Evolutionary conservation across 441 rosid genomes (phyloP), one percentile per base, ranked within the genome.

Genomic region (Syzygium syzygioides): DNA sequence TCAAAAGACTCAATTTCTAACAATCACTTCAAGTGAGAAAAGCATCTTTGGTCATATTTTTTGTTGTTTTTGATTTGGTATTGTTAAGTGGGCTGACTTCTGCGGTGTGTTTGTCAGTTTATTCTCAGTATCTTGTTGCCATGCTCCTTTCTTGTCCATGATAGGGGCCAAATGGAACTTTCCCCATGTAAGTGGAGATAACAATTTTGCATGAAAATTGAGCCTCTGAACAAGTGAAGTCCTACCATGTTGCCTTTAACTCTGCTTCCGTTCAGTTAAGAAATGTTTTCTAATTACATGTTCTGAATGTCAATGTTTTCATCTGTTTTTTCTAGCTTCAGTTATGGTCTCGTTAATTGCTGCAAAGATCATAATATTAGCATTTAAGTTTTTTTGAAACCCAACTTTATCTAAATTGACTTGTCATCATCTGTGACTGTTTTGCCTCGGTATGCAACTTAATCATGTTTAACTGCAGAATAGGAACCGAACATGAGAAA

Each of bases 401-500:
- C 20, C 41, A 6, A 30, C 80, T 71, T 32, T 32, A 32, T 32
- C 37, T 41, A 34, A 41, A 32, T 17, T 71, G 83, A 45, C 83
- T 32, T 71, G n/a, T 59, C 64, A 26, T 59, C 13, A 71, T 28
- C 48, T 37, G 85, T 79, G 48, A 52, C 53, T 32, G 6, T 52
- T 79, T 32, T n/a, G 62, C 57, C 86, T 85, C 3, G 28, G 45
- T 10, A 18, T 37, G 28, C 80, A 71, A 71, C 80, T 71, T 91
- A 71, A 80, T 37, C 34, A 86, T 88, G 34, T 89, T 91, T 52
- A 54, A 89, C 88, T 91, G 68, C 98, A 98, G 99, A 92, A 98
- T 98, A 93, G 99, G 99, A 86, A 98, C 99, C 32, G 99, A 98
- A 88, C 99, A 98, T 83, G 99, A 98, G 96, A 98, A 98, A 91